Base-by-base conservation (phyloP, 2,329 filamentous ascomycete genomes). In the Zopfia rhizophila region DNA sequence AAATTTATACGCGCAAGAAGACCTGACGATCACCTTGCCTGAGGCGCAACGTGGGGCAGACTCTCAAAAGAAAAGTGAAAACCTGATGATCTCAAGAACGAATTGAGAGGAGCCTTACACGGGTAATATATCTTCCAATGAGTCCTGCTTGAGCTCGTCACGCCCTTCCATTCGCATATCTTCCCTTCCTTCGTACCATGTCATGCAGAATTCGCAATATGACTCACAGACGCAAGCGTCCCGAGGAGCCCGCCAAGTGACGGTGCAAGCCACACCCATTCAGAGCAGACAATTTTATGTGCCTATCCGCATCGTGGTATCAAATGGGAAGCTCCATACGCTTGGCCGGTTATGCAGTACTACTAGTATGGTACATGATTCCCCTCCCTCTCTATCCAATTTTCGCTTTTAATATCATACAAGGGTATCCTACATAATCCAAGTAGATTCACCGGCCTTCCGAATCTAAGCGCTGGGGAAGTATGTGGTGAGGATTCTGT, bases 401-500 rank as follows among this genome's bases (percentile, higher is more conserved):
- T 22, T 8, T 5, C 28, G 16, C 25, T 7, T 10, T 25, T 32
- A 17, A 8, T 48, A 29, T 38, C 29, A n/a, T 50, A 50, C 46
- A 45, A 21, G 18, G 35, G 27, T 48, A 43, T 23, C 14, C 14
- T 43, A 43, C 39, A 33, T 22, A 13, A 14, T 5, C 4, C 28
- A 17, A 35, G 39, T 31, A 19, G 5, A 31, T 29, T n/a, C 8
- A 27, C 24, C 8, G 24, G n/a, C 8, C 24, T 27, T 27, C n/a
- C 24, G 24, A 27, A 27, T 27, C n/a, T 8, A 27, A 27, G 24
- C 24, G 24, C 41, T 32, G 7, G 27, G 25, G 65, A 76, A 87
- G 60, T 80, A 86, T 48, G 62, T 67, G 36, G 68, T 60, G 12
- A 82, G 64, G 48, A 90, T 75, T 64, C 82, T 79, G 54, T 83